Conservation (phyloP, 768 basidiomycete genomes). For the Russula sp. region DNA sequence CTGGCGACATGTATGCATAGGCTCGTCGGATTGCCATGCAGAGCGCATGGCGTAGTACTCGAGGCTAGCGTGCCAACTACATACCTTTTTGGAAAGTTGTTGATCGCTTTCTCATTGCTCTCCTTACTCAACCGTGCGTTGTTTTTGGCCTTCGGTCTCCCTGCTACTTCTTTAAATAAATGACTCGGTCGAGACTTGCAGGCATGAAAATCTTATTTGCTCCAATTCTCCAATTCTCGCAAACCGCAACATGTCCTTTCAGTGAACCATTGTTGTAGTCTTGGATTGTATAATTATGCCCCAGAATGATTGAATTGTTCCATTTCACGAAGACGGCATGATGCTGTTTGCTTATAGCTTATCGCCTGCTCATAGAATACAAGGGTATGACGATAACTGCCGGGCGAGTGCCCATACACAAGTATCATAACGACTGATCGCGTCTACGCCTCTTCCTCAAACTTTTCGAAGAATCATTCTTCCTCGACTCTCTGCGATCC, state of each 20-base stretch:
- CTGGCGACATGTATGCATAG: slow-evolving; percentile 29
- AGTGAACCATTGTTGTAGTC: slow-evolving; percentile 14
- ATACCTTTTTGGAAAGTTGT: slow-evolving; percentile 13
- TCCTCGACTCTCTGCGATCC: neutral
- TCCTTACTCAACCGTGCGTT: slow-evolving; percentile 5
- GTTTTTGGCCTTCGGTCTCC: neutral
- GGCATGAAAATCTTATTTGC: too few species aligned
- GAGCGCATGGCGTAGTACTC: slow-evolving; percentile 76
- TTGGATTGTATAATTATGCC: slow-evolving; percentile 22
- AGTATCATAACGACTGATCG: neutral
- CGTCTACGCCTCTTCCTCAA: slow-evolving; percentile 13
- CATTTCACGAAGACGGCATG: neutral
- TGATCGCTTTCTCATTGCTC: slow-evolving; percentile 12
- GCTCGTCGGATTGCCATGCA: slow-evolving; percentile 83
- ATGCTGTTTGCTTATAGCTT: neutral
- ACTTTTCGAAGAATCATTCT: neutral
- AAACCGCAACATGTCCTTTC: slow-evolving; percentile 10
- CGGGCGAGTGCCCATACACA: neutral
- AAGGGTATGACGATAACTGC: neutral
- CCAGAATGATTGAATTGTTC: slow-evolving; percentile 12
- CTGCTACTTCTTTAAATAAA: neutral
- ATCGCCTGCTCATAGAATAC: neutral
- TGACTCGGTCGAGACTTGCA: neutral
- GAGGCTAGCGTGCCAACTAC: slow-evolving; percentile 32
- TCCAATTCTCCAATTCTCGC: slow-evolving; percentile 7